Evolutionary conservation across 2,329 filamentous ascomycete species (phyloP).

Genomic region (Lasiodiplodia sp.): DNA sequence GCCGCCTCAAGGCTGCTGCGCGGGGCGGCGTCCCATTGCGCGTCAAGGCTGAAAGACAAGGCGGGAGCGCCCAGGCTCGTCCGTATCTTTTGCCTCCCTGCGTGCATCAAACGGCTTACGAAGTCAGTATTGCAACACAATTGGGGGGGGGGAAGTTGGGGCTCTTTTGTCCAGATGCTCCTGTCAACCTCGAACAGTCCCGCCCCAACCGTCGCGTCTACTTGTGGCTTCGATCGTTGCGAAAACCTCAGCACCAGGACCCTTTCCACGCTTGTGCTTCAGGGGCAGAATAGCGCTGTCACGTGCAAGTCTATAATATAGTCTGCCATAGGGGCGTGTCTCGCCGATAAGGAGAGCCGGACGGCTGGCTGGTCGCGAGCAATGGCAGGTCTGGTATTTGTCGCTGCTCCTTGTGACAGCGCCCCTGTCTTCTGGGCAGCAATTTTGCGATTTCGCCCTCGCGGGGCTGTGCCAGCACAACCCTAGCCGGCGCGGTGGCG

Average conservation of each 20-base stretch:
- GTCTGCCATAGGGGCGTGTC: conserved; percentile 2
- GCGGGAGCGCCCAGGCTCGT: conserved; percentile 15
- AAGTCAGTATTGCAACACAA: neutral
- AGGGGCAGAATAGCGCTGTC: conserved; percentile 26
- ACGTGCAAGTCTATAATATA: conserved; percentile 22
- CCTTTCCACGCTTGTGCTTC: conserved; percentile 2
- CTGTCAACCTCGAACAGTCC: neutral
- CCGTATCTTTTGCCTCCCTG: conserved; percentile 24
- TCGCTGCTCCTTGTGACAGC: conserved; percentile 6
- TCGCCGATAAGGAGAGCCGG: conserved; percentile 12
- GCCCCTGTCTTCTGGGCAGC: conserved; percentile 4
- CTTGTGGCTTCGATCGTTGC: neutral
- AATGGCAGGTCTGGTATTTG: neutral
- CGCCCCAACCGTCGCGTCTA: neutral
- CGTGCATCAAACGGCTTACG: conserved; percentile 28
- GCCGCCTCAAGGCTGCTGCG: neutral
- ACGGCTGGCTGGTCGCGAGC: neutral
- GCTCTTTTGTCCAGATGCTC: neutral
- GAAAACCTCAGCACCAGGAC: neutral
- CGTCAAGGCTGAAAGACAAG: conserved; percentile 3
- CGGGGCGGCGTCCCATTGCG: no score
- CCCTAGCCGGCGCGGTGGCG: conserved; percentile 2
- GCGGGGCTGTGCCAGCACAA: conserved; percentile 12
- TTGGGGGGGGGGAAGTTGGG: neutral
- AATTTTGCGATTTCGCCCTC: neutral